A percentile compares a stretch with the other conserved stretches of the same genome.
Evolutionary conservation across 352 stramenopile genomes (phyloP).

Genomic region (Lagenidium giganteum): DNA sequence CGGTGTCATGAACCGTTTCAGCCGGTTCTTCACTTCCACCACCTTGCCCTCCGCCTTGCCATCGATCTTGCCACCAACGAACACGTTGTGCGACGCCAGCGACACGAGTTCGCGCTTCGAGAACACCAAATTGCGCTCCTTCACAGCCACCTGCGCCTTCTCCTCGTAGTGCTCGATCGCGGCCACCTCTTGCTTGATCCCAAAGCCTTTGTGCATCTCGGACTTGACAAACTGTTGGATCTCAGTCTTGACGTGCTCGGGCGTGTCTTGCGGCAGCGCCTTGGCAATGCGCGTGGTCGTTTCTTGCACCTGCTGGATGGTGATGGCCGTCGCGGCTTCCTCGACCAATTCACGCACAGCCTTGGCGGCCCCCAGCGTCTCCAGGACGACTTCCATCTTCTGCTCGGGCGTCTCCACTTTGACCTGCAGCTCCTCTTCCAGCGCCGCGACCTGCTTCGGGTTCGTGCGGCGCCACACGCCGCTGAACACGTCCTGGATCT

Average conservation of each 20-base stretch:
- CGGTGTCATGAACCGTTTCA: constrained; percentile 51
- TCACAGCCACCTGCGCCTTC: constrained; percentile 33
- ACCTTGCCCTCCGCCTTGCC: constrained; percentile 53
- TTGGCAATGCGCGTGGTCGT: constrained; percentile 28
- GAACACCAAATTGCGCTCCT: constrained; percentile 59
- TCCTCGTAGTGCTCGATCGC: constrained; percentile 58
- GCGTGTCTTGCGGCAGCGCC: constrained; percentile 30
- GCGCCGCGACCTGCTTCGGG: constrained; percentile 29
- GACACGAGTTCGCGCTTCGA: constrained; percentile 50
- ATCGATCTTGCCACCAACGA: constrained; percentile 69
- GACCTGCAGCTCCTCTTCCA: constrained; percentile 33
- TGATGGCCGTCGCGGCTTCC: constrained; percentile 33
- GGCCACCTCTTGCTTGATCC: constrained; percentile 35
- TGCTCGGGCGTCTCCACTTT: constrained; percentile 28
- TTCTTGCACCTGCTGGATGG: constrained; percentile 25
- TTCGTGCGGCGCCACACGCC: constrained; percentile 58
- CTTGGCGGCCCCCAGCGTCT: constrained; percentile 27
- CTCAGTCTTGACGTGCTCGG: constrained; percentile 30
- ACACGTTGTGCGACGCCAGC: constrained; percentile 31
- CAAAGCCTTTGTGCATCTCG: constrained; percentile 65
- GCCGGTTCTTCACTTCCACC: constrained; percentile 74
- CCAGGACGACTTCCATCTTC: constrained; percentile 36
- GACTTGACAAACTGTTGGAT: constrained; percentile 59
- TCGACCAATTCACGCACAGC: constrained; percentile 35
- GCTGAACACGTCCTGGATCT: constrained; percentile 71